Percentiles rank a stretch among this genome's conserved stretches.
Evolutionary conservation across 352 stramenopile species (phyloP).

Genomic region (Pythium brassicae): DNA sequence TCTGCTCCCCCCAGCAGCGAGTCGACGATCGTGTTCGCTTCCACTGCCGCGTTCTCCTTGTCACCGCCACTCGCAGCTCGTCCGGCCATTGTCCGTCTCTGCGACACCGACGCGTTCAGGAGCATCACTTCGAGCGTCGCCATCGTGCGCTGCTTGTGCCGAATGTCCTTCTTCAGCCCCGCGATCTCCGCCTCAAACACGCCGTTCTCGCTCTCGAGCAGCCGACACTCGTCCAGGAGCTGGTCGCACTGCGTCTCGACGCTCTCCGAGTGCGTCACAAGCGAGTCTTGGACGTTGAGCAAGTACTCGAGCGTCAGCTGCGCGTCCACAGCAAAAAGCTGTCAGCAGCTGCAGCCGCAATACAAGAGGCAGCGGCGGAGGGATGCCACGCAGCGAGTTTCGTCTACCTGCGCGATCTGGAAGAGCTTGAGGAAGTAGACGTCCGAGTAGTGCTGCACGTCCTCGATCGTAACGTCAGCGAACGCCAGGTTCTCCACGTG

Average conservation of each 20-base stretch:
- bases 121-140: slow-evolving; percentile 81
- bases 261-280: slow-evolving; percentile 56
- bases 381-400: background rate
- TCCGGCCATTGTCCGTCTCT: slow-evolving; percentile 11
- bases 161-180: slow-evolving; percentile 71
- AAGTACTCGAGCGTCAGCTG: slow-evolving; percentile 84
- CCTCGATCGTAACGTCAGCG: slow-evolving; percentile 74
- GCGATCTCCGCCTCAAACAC: slow-evolving; percentile 52
- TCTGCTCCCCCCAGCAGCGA: slow-evolving; percentile 19
- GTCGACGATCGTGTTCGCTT: slow-evolving; percentile 31
- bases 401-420: slow-evolving; percentile 68
- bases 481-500: slow-evolving; percentile 82
- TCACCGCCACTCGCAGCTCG: slow-evolving; percentile 1
- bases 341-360: no score
- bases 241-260: slow-evolving; percentile 69
- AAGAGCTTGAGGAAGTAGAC: slow-evolving; percentile 85
- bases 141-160: slow-evolving; percentile 77
- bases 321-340: no score
- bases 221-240: slow-evolving; percentile 51
- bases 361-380: background rate
- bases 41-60: slow-evolving; percentile 34
- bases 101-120: slow-evolving; percentile 45
- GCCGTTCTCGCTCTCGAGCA: slow-evolving; percentile 59
- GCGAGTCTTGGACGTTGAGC: slow-evolving; percentile 79
- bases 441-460: slow-evolving; percentile 83